phyloP scores from a whole-genome alignment of 257 asterid species.

The Capsicum rhomboideum region DNA sequence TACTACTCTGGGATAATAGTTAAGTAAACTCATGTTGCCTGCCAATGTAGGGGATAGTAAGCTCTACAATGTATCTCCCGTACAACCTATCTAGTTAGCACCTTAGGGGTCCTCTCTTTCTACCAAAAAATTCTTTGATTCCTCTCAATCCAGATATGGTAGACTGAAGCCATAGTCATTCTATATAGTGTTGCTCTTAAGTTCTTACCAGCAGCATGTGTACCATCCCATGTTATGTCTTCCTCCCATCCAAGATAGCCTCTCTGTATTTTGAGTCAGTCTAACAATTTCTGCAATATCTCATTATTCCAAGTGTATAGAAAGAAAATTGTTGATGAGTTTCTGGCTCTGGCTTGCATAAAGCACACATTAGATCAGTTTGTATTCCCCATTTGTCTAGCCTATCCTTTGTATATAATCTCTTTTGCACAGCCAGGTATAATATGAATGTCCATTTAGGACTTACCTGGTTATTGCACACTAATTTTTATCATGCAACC shows the following conservation, averaged over 20 bases:
- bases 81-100: not conserved
- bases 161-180: not conserved
- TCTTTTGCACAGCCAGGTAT: not conserved
- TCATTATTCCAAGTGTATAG: not conserved
- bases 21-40: not conserved
- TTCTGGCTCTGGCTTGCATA: not conserved
- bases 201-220: not conserved
- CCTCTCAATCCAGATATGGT: not conserved
- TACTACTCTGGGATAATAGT: not conserved
- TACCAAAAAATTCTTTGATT: not conserved
- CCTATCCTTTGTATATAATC: not conserved
- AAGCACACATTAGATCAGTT: not conserved
- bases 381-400: not conserved
- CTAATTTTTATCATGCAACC: no score
- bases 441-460: not conserved
- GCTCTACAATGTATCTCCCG: not conserved
- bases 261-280: not conserved
- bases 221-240: not conserved
- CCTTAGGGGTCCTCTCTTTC: not conserved
- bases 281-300: not conserved
- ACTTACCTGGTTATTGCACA: not conserved
- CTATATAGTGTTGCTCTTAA: not conserved
- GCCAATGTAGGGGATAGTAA: not conserved
- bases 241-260: not conserved
- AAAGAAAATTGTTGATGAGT: not conserved